Conservation (phyloP, 345 rosid species). For the Pistacia atlantica region DNA sequence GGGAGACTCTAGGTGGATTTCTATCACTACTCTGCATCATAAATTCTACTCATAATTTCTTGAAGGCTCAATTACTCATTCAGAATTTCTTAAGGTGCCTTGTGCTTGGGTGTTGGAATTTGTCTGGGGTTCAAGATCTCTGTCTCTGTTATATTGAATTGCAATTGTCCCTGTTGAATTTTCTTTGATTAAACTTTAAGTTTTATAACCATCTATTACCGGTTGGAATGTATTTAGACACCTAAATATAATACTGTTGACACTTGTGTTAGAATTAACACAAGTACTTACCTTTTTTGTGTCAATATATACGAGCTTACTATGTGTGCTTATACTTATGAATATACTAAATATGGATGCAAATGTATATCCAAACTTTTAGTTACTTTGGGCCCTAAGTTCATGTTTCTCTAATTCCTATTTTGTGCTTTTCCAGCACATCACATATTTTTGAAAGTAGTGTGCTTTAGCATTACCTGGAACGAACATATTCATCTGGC, state of each 20-base stretch:
- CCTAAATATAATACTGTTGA: background rate
- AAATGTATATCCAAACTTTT: too few species aligned
- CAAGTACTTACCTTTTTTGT: background rate
- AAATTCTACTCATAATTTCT: background rate
- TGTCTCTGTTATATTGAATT: background rate
- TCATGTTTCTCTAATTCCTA: background rate
- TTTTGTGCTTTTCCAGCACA: background rate
- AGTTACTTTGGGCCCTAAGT: too few species aligned
- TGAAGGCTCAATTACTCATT: background rate
- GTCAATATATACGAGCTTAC: background rate
- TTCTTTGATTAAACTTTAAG: background rate
- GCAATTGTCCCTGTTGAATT: too few species aligned
- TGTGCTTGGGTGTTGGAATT: background rate
- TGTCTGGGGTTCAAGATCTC: background rate
- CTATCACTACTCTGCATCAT: background rate
- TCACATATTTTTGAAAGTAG: too few species aligned
- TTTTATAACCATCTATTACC: background rate
- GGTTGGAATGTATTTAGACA: background rate
- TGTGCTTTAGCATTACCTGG: background rate
- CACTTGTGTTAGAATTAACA: background rate
- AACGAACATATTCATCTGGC: background rate
- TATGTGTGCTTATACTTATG: background rate
- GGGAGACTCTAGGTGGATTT: background rate
- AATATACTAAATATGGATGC: background rate
- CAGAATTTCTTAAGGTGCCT: background rate